Conservation (phyloP, 192 early-diverging fungal genomes). For the Funneliformis mosseae region DNA sequence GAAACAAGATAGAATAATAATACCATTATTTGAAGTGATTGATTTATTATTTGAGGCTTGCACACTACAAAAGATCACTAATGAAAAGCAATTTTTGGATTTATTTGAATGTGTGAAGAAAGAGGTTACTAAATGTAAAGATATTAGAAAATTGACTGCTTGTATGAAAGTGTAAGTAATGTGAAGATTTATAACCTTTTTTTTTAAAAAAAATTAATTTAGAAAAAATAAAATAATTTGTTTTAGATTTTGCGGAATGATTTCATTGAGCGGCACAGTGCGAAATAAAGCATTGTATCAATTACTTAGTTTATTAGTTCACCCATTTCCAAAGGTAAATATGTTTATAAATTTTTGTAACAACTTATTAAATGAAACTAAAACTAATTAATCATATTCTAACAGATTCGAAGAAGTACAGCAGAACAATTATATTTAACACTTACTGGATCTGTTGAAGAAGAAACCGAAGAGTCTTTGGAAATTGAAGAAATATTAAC, state of each 20-base stretch:
- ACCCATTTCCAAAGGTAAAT: conserved; percentile 73
- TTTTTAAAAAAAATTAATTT: too few relatives aligned
- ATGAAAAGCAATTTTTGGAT: conserved; percentile 36
- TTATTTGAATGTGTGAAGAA: conserved; percentile 50
- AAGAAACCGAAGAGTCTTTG: conserved; percentile 39
- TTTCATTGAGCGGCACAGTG: conserved; percentile 42
- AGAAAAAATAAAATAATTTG: conserved; percentile 2
- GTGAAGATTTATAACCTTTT: neutral
- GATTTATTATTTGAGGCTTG: conserved; percentile 67
- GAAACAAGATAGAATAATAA: conserved; percentile 65
- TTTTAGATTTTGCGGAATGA: conserved; percentile 54
- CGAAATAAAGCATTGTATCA: conserved; percentile 58
- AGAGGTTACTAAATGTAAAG: conserved; percentile 53
- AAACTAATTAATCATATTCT: neutral
- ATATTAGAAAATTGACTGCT: conserved; percentile 67
- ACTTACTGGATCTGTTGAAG: conserved; percentile 54
- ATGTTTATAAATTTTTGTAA: neutral
- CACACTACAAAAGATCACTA: conserved; percentile 36
- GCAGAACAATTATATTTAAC: conserved; percentile 77
- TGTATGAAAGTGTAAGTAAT: conserved; percentile 65
- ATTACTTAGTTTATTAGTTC: conserved; percentile 65
- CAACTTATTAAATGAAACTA: neutral
- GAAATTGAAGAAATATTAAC: conserved; percentile 65
- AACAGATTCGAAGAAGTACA: conserved; percentile 60
- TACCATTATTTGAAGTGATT: conserved; percentile 68